phyloP scores from a whole-genome alignment of 495 filamentous ascomycete genomes.

The Tuber borchii region DNA sequence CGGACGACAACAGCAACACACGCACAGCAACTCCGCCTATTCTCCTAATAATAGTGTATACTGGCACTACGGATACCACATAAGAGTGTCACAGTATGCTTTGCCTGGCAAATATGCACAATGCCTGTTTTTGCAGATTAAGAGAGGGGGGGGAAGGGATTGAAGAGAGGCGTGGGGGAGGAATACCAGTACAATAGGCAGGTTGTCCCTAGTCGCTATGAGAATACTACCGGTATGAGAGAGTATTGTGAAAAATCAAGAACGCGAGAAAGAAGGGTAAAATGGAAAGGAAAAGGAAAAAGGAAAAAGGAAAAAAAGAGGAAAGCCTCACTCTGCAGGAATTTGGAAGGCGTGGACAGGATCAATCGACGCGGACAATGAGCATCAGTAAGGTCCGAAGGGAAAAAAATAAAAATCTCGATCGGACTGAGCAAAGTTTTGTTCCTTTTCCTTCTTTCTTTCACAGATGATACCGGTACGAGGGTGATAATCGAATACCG shows the following conservation, averaged over 20 bases:
- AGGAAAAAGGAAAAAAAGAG: slow-evolving; percentile 8
- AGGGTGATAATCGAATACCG: neutral
- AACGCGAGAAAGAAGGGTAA: slow-evolving; percentile 6
- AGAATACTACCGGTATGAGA: slow-evolving; percentile 13
- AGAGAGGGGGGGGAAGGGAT: neutral
- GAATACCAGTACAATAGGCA: slow-evolving; percentile 17
- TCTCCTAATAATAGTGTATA: neutral
- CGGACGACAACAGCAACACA: slow-evolving; percentile 21
- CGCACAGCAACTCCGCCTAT: slow-evolving; percentile 14
- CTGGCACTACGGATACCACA: neutral
- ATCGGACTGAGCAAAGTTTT: neutral
- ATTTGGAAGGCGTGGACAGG: neutral
- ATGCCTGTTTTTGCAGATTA: slow-evolving; percentile 29
- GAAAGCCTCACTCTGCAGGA: neutral
- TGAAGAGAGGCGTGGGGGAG: neutral
- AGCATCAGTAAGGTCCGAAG: neutral
- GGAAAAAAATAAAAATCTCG: neutral
- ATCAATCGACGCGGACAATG: neutral
- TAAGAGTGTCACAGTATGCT: slow-evolving; percentile 1
- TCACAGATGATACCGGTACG: neutral
- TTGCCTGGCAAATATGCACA: slow-evolving; percentile 23
- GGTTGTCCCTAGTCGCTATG: slow-evolving; percentile 19
- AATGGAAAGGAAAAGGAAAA: slow-evolving; percentile 18
- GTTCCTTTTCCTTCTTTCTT: neutral
- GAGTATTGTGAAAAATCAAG: slow-evolving; percentile 9